Evolutionary conservation across 352 stramenopile genomes (phyloP), one percentile per base, ranked within the genome.

Genomic region (Albugo laibachii): DNA sequence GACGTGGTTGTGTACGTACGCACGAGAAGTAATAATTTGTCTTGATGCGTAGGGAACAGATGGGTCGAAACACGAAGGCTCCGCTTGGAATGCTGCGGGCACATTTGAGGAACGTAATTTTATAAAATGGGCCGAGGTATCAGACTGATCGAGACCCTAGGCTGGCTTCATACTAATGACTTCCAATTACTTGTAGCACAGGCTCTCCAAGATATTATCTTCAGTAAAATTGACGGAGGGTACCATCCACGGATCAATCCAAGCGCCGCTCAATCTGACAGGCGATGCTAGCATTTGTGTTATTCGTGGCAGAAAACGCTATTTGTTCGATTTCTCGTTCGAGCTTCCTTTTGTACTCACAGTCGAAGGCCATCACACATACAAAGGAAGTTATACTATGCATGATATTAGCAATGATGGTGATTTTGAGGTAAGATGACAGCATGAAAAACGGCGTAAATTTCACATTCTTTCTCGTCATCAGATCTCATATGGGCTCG

Each of bases 71-170:
- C 73, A 84, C 57, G 69, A 82, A 45, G 80, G 76, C 5, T 94
- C 81, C 18, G 84, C 76, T 6, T 96, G 86, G 84, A 97, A 97
- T 53, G 66, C 72, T 6, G 85, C 81, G 2, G 87, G 87, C 2
- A 96, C 87, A 12, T 96, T 92, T 50, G 85, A 96, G 49, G 76
- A 92, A 50, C 73, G 74, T 35, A 65, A 86, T 43, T 83, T 88
- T 50, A 89, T 68, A 37, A 85, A 82, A 50, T 93, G 80, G 80
- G 80, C 69, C 5, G 62, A 82, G 59, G 66, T 69, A 37, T 11
- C 36, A 3, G 19, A 15, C 11, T 6, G 0, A 27, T 3, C 27
- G 39, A 14, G 13, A 15, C 13, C 13, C 5, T 24, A 16, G 36
- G 14, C 4, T 46, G 1, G n/a, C 0, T 35, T 44, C 14, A 15